Conservation (phyloP, 2,329 filamentous ascomycete species). For the Dothideomycetes sp. region DNA sequence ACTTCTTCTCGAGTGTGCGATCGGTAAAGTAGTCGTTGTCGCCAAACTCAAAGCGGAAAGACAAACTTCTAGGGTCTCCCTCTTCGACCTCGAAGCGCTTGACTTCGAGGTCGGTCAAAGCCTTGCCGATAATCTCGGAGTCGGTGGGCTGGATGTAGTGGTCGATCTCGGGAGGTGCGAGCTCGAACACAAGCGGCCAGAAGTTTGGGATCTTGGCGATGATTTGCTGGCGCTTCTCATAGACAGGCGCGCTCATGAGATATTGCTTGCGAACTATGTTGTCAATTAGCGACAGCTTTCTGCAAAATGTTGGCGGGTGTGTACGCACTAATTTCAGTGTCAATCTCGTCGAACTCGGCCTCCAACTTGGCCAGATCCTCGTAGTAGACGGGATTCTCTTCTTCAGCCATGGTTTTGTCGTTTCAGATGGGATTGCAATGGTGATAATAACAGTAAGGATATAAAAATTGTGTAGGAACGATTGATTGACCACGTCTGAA, state of each 20-base stretch:
- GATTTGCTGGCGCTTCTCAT: slow-evolving; percentile 61
- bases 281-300: slow-evolving; percentile 10
- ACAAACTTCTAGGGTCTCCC: slow-evolving; percentile 71
- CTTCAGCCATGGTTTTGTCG: slow-evolving; percentile 4
- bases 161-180: slow-evolving; percentile 75
- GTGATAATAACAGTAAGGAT: not conserved
- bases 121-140: slow-evolving; percentile 57
- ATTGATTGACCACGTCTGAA: no score
- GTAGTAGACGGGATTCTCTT: slow-evolving; percentile 41
- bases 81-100: slow-evolving; percentile 62
- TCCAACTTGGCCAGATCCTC: slow-evolving; percentile 72
- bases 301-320: slow-evolving; percentile 1
- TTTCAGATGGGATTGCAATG: not conserved
- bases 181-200: slow-evolving; percentile 90
- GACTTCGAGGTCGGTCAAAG: slow-evolving; percentile 59
- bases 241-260: slow-evolving; percentile 57
- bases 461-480: not conserved
- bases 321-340: slow-evolving; percentile 68
- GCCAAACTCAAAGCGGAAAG: slow-evolving; percentile 66
- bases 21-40: slow-evolving; percentile 78
- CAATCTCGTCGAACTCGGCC: slow-evolving; percentile 71
- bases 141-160: slow-evolving; percentile 78
- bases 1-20: slow-evolving; percentile 74
- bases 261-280: slow-evolving; percentile 64
- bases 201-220: slow-evolving; percentile 71